These are phyloP conservation scores for Epithele typhae DNA, from an alignment of 768 basidiomycete genomes.

Conservation along the genomic window DNA sequence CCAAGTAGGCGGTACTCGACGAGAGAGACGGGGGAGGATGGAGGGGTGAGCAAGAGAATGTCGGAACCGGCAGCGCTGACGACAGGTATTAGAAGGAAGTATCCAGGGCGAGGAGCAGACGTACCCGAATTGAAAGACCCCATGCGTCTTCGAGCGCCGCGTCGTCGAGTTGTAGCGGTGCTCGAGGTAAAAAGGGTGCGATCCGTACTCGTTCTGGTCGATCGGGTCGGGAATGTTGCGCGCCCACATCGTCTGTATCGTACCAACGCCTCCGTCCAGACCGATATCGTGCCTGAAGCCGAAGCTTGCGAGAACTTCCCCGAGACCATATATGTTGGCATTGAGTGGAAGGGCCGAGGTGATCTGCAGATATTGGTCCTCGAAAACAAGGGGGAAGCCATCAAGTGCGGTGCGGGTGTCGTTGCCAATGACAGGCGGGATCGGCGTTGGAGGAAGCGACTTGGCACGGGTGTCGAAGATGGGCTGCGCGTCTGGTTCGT, in stretches of 20 bases:
- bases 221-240: conserved; percentile 60
- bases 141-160: conserved; percentile 57
- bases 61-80: conserved; percentile 67
- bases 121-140: conserved; percentile 73
- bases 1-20: too few species aligned
- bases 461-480: conserved; percentile 67
- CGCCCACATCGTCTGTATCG: conserved; percentile 67
- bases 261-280: conserved; percentile 43
- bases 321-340: conserved; percentile 76
- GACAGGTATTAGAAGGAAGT: conserved; percentile 6
- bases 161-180: conserved; percentile 58
- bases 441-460: conserved; percentile 58
- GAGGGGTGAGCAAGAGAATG: conserved; percentile 60
- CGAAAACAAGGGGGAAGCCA: conserved; percentile 70
- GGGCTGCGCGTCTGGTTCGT: conserved; percentile 46
- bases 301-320: conserved; percentile 66
- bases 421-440: conserved; percentile 44
- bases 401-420: conserved; percentile 55
- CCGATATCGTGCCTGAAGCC: conserved; percentile 63
- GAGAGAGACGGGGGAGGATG: conserved; percentile 5
- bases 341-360: conserved; percentile 60
- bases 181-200: conserved; percentile 69
- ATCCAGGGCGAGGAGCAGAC: not conserved
- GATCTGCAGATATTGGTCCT: conserved; percentile 76
- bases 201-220: conserved; percentile 72